Conservation (phyloP, 495 filamentous ascomycete species). For the Talaromyces wortmannii region DNA sequence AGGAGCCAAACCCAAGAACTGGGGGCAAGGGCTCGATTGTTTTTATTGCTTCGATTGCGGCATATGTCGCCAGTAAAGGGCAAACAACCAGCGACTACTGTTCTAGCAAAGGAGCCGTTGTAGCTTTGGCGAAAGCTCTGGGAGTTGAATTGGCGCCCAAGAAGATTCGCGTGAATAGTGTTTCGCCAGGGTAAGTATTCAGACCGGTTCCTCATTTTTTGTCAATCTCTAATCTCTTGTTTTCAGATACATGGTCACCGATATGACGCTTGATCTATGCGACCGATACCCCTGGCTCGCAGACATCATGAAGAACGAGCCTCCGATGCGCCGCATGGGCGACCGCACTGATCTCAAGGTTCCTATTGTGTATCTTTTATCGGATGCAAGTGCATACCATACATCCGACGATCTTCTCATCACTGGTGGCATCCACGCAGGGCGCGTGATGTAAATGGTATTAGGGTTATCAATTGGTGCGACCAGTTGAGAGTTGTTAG, state of each 20-base stretch:
- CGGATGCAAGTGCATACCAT: background rate
- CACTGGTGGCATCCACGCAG: background rate
- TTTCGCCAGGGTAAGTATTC: constrained; percentile 34
- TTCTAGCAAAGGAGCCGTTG: constrained; percentile 45
- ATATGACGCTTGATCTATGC: background rate
- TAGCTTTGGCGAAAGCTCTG: constrained; percentile 49
- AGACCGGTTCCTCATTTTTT: too few species aligned
- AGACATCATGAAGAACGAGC: background rate
- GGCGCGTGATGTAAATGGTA: background rate
- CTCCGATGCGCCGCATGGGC: background rate
- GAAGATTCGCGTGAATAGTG: constrained; percentile 46
- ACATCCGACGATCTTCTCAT: background rate
- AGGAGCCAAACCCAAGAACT: constrained; percentile 7
- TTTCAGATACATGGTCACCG: background rate
- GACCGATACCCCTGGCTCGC: background rate
- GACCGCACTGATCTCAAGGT: background rate
- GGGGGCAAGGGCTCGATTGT: constrained; percentile 8
- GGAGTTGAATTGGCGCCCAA: constrained; percentile 46
- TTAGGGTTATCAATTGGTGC: too few species aligned
- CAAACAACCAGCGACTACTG: constrained; percentile 31
- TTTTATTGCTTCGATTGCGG: constrained; percentile 13
- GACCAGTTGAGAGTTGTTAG: too few species aligned
- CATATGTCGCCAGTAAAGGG: constrained; percentile 4
- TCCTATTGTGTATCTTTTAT: background rate
- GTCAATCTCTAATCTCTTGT: background rate